Evolutionary conservation across 805 yeast species (phyloP).

Genomic region (Candida stauntonica): DNA sequence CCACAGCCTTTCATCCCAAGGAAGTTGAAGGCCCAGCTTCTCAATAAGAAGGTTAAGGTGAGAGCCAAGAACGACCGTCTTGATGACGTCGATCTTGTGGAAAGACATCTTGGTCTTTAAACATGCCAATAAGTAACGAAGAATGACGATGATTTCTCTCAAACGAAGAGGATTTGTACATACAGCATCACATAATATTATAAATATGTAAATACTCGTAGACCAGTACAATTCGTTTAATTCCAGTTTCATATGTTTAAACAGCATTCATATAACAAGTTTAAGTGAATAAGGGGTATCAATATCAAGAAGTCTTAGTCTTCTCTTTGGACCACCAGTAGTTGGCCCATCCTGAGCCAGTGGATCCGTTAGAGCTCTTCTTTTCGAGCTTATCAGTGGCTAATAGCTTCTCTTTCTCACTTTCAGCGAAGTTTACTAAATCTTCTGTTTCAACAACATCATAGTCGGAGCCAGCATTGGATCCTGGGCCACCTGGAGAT

Average conservation of each 20-base stretch:
- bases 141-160: background rate
- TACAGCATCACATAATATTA: too few relatives aligned
- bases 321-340: conserved; percentile 11
- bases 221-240: too few relatives aligned
- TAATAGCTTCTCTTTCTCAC: background rate
- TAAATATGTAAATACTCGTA: too few relatives aligned
- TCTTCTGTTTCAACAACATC: conserved; percentile 40
- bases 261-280: too few relatives aligned
- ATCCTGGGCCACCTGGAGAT: background rate
- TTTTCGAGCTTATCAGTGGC: background rate
- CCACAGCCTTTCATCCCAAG: conserved; percentile 64
- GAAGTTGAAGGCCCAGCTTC: conserved; percentile 40
- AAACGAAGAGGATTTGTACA: conserved; percentile 1
- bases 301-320: conserved; percentile 11
- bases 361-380: background rate
- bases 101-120: conserved; percentile 20
- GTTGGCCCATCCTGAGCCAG: background rate
- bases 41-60: conserved; percentile 34
- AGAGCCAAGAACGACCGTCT: conserved; percentile 18
- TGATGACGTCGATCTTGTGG: conserved; percentile 23
- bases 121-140: background rate
- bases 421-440: conserved; percentile 14
- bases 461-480: conserved; percentile 30
- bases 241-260: too few relatives aligned
- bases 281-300: background rate